phyloP scores from a whole-genome alignment of 2,329 filamentous ascomycete genomes.

The Fusarium musae region DNA sequence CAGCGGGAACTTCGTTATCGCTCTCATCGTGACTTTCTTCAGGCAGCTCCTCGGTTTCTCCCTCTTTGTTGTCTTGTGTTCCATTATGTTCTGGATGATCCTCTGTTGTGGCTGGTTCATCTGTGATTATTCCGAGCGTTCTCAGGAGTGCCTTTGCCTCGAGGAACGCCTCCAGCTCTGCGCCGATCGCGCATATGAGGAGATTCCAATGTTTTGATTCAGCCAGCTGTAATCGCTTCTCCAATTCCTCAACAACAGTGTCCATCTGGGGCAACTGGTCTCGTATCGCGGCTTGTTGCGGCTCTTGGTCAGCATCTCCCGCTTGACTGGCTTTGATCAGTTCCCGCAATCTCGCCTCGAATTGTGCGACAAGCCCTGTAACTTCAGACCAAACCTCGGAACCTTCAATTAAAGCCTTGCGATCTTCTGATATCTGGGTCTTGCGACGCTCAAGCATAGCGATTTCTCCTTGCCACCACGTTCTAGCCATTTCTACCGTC shows the following conservation, averaged over 20 bases:
- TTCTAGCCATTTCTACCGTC: constrained; percentile 75
- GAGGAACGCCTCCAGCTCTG: constrained; percentile 74
- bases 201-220: constrained; percentile 77
- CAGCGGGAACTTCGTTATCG: constrained; percentile 57
- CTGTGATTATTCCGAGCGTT: constrained; percentile 22
- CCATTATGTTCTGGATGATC: neutral
- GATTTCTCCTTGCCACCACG: constrained; percentile 76
- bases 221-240: constrained; percentile 63
- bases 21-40: constrained; percentile 45
- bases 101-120: constrained; percentile 13
- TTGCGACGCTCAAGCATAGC: constrained; percentile 65
- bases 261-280: constrained; percentile 67
- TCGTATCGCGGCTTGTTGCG: constrained; percentile 54
- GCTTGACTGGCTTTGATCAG: constrained; percentile 57
- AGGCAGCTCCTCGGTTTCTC: neutral
- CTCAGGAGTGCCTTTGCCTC: constrained; percentile 68
- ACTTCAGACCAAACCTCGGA: constrained; percentile 73
- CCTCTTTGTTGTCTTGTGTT: neutral
- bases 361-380: constrained; percentile 67
- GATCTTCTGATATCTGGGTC: constrained; percentile 68
- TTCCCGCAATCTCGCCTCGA: constrained; percentile 71
- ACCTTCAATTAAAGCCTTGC: constrained; percentile 74
- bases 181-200: constrained; percentile 79
- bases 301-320: constrained; percentile 48
- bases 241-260: constrained; percentile 64